Evolutionary conservation across 2,329 filamentous ascomycete species (phyloP), one percentile per base, ranked within the genome.

Genomic region (Verticillium nubilum): DNA sequence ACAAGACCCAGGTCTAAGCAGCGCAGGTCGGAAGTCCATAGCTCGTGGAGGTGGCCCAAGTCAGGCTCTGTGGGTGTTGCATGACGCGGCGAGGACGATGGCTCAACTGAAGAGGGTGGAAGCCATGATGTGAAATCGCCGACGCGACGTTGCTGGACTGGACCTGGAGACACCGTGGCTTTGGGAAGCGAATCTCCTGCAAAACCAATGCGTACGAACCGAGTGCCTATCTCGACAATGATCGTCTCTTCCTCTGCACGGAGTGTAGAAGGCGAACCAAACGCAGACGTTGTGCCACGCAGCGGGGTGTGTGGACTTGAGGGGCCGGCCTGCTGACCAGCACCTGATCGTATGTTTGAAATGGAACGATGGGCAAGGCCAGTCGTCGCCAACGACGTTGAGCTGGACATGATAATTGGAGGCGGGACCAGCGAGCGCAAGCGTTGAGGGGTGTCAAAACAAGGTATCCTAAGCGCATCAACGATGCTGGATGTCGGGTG

Each of bases 161-260:
- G 91, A 0, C 86, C 86, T 71, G 92, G 94, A 25, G 83, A 79
- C 25, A 93, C 76, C 15, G 82, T 80, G 1, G 80, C 83, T 71
- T 94, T 96, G 65, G 92, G 92, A 3, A 80, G 76, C 52, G 87
- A 83, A 72, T 97, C 93, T 57, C 93, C 93, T 5, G 93, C 91
- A 70, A 97, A 95, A 0, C 95, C 95, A 10, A 89, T 88, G 52
- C 89, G 86, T 27, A 98, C 73, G 73, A 86, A 89, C 25, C 94
- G 85, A 10, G 90, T 84, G 1, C 92, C 93, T 35, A 98, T 72
- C 71, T 98, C 92, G 57, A 97, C 79, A 50, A 99, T 83, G 5
- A 97, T 75, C 6, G 88, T 80, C 65, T 97, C 95, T 68, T 99
- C 95, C 67, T 97, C 92, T 67, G 88, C 77, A 68, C 87, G 80